phyloP scores from a whole-genome alignment of 768 basidiomycete genomes.

The Russula ochroleuca region DNA sequence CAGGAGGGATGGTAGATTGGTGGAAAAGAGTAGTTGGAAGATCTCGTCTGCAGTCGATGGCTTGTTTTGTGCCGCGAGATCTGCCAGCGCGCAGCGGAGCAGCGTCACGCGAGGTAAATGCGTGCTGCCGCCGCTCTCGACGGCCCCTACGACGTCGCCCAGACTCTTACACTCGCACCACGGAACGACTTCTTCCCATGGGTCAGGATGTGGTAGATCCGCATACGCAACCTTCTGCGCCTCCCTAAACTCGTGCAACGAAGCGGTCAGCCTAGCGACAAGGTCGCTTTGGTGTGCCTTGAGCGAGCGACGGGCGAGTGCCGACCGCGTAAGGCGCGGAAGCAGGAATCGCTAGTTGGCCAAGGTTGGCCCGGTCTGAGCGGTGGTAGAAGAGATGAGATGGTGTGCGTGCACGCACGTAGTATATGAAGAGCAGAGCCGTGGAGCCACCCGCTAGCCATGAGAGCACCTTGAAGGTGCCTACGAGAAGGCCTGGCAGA shows the following conservation, averaged over 20 bases:
- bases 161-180: constrained; percentile 48
- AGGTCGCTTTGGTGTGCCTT: constrained; percentile 56
- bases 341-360: constrained; percentile 58
- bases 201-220: constrained; percentile 52
- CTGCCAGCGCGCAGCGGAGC: constrained; percentile 58
- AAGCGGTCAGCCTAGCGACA: constrained; percentile 50
- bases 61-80: constrained; percentile 39
- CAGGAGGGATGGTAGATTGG: constrained; percentile 52
- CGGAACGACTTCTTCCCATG: constrained; percentile 44
- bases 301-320: constrained; percentile 57
- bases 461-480: constrained; percentile 51
- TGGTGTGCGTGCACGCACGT: constrained; percentile 42
- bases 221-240: constrained; percentile 52
- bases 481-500: constrained; percentile 62
- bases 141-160: constrained; percentile 36
- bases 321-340: constrained; percentile 57
- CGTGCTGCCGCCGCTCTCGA: constrained; percentile 21
- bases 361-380: background rate
- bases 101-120: constrained; percentile 50
- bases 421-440: constrained; percentile 55
- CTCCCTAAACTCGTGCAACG: constrained; percentile 52
- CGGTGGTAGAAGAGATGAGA: background rate
- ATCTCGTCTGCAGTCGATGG: constrained; percentile 55
- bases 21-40: constrained; percentile 53
- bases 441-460: constrained; percentile 68